Conservation (phyloP, 306 rosid species). For the Spatholobus suberectus region DNA sequence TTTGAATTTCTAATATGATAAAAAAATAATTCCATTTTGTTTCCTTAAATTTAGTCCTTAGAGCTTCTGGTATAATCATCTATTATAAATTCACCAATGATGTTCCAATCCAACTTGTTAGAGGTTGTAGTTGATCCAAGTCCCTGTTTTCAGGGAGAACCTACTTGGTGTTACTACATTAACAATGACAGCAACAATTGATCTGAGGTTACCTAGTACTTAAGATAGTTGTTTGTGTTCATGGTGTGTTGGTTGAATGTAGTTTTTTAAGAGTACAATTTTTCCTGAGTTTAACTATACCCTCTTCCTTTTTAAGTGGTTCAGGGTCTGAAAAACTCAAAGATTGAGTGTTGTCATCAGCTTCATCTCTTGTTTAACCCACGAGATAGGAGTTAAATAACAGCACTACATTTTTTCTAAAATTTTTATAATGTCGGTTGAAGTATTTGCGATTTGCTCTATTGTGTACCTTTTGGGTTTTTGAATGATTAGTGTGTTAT, state of each 20-base stretch:
- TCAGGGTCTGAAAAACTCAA: constrained; percentile 68
- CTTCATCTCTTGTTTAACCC: constrained; percentile 54
- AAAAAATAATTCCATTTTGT: too few relatives aligned
- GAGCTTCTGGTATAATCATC: fast-evolving
- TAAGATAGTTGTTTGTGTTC: background rate
- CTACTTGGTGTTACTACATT: constrained; percentile 53
- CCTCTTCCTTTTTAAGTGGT: background rate
- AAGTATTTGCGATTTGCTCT: background rate
- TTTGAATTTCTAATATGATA: background rate
- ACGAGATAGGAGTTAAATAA: constrained; percentile 77
- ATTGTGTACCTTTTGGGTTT: background rate
- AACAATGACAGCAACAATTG: constrained; percentile 47
- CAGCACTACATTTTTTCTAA: constrained; percentile 56
- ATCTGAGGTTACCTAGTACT: constrained; percentile 42
- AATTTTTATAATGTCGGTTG: background rate
- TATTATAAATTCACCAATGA: background rate
- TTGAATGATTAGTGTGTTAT: background rate
- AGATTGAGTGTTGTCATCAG: constrained; percentile 77
- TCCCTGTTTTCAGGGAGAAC: constrained; percentile 55
- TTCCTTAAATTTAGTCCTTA: background rate
- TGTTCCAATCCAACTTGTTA: constrained; percentile 60
- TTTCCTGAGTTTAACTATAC: constrained; percentile 68
- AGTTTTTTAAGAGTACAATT: background rate
- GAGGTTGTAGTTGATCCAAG: constrained; percentile 52
- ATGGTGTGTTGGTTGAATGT: background rate